Evolutionary conservation across 306 rosid genomes (phyloP).

Genomic region (Canavalia gladiata): DNA sequence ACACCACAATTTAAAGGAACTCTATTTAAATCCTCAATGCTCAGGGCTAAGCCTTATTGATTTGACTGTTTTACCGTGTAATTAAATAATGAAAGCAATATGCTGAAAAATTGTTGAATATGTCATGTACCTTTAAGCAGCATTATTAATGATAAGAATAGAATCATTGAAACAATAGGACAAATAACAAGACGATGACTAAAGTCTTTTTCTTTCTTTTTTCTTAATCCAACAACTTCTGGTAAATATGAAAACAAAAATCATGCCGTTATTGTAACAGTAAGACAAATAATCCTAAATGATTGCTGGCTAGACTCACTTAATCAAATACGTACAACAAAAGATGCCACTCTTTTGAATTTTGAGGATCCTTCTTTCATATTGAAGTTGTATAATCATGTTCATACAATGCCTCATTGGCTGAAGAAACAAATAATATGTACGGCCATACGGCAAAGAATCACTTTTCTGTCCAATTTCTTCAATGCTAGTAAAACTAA

Average conservation of each 20-base stretch:
- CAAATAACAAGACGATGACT: slow-evolving; percentile 12
- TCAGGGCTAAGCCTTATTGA: background rate
- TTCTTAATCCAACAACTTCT: background rate
- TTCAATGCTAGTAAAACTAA: background rate
- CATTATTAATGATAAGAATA: slow-evolving; percentile 25
- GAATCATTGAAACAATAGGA: slow-evolving; percentile 17
- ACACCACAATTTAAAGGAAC: background rate
- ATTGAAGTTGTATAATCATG: background rate
- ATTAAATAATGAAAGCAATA: background rate
- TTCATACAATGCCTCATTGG: background rate
- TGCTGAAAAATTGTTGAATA: background rate
- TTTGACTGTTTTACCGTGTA: background rate
- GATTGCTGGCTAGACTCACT: slow-evolving; percentile 25
- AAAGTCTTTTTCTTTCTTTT: background rate
- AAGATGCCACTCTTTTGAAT: slow-evolving; percentile 29
- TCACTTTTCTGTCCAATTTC: background rate
- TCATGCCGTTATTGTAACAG: slow-evolving; percentile 1
- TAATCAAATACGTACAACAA: background rate
- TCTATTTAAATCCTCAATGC: background rate
- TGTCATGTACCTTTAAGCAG: slow-evolving; percentile 10
- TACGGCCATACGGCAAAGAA: background rate
- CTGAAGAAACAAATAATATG: background rate
- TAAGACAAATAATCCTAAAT: slow-evolving; percentile 36
- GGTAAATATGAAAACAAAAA: background rate
- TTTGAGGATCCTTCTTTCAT: slow-evolving; percentile 22